phyloP scores from a whole-genome alignment of 2,329 filamentous ascomycete genomes.

The Ophiocordyceps robertsii region DNA sequence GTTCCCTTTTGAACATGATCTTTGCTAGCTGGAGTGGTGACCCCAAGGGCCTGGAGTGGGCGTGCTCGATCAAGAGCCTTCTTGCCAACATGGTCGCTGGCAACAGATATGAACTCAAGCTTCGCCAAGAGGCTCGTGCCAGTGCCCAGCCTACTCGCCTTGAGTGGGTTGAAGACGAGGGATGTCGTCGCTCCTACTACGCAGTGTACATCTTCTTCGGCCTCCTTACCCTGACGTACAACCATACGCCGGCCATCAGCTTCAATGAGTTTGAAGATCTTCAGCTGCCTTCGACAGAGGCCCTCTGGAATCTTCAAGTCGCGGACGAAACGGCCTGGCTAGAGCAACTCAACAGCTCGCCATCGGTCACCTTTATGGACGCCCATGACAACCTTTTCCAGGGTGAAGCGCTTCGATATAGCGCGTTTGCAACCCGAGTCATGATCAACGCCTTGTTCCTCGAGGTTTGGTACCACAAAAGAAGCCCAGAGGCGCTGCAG shows the following conservation, averaged over 20 bases:
- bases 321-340: conserved; percentile 73
- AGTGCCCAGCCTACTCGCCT: conserved; percentile 61
- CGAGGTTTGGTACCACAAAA: conserved; percentile 98
- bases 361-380: conserved; percentile 76
- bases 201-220: conserved; percentile 99
- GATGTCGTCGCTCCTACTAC: conserved; percentile 91
- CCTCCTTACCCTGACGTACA: conserved; percentile 86
- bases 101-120: conserved; percentile 90
- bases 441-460: conserved; percentile 99
- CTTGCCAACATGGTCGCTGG: conserved; percentile 98
- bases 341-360: conserved; percentile 58
- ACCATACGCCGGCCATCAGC: conserved; percentile 93
- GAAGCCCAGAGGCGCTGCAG: conserved; percentile 91
- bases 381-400: conserved; percentile 94
- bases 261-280: conserved; percentile 97
- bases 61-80: conserved; percentile 95
- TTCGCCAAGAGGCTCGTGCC: conserved; percentile 78
- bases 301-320: conserved; percentile 78
- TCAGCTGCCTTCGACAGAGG: conserved; percentile 84
- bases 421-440: conserved; percentile 89
- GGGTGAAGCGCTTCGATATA: conserved; percentile 81
- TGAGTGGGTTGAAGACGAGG: conserved; percentile 95
- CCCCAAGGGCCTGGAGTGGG: conserved; percentile 94
- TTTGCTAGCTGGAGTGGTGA: conserved; percentile 99
- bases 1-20: conserved; percentile 93